phyloP scores from a whole-genome alignment of 768 basidiomycete genomes.

The Trametes punicea region DNA sequence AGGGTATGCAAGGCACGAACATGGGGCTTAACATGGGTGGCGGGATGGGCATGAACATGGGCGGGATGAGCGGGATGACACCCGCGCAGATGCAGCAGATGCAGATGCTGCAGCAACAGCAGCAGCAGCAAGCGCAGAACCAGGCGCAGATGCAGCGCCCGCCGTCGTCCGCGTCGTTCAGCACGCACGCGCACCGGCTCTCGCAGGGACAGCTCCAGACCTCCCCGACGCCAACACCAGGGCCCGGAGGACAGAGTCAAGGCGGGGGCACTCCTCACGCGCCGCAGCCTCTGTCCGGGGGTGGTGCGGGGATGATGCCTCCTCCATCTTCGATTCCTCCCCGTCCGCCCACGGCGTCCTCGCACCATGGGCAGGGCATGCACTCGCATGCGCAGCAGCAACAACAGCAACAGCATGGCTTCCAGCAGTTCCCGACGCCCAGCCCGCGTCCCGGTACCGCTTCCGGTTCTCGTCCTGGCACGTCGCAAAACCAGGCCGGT shows the following conservation, averaged over 20 bases:
- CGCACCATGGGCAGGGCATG: constrained; percentile 18
- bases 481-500: constrained; percentile 6
- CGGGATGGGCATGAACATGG: neutral
- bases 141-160: constrained; percentile 13
- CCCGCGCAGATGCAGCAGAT: constrained; percentile 27
- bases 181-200: constrained; percentile 16
- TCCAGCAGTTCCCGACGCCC: constrained; percentile 11
- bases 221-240: constrained; percentile 13
- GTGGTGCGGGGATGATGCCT: constrained; percentile 18
- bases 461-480: constrained; percentile 14
- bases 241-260: constrained; percentile 8
- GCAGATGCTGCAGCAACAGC: constrained; percentile 23
- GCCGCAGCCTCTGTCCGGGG: constrained; percentile 9
- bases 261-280: constrained; percentile 18
- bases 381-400: constrained; percentile 19
- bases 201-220: constrained; percentile 23
- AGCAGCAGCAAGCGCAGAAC: constrained; percentile 3
- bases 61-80: constrained; percentile 13
- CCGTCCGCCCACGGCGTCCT: constrained; percentile 24
- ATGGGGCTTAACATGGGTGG: neutral
- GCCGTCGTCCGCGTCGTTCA: constrained; percentile 18
- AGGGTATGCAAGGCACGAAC: constrained; percentile 22
- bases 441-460: constrained; percentile 21
- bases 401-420: constrained; percentile 16
- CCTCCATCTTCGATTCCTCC: constrained; percentile 29